Percentiles rank a stretch among this genome's conserved stretches.
Conservation (phyloP, 495 filamentous ascomycete species). For the Amniculicola lignicola region DNA sequence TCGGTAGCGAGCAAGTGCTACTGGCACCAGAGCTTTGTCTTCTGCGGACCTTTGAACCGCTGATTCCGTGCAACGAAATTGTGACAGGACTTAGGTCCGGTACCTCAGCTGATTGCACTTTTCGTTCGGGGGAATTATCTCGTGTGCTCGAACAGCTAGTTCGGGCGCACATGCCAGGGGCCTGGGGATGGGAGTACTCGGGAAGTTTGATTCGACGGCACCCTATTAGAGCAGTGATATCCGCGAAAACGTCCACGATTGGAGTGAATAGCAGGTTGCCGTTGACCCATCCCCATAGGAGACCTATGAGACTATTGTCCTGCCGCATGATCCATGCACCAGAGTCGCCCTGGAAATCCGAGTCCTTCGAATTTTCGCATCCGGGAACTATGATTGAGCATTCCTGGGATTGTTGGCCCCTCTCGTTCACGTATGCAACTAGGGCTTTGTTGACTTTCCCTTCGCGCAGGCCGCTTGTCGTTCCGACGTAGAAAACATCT, state of each 20-base stretch:
- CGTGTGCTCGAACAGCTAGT: no score
- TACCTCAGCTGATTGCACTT: no score
- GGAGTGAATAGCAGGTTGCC: conserved; percentile 10
- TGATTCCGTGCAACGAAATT: no score
- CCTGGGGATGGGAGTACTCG: no score
- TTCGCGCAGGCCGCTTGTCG: conserved; percentile 9
- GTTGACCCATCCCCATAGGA: conserved; percentile 17
- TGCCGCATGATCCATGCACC: conserved; percentile 12
- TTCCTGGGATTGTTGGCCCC: neutral
- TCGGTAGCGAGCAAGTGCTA: no score
- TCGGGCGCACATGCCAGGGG: no score
- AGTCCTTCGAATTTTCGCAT: neutral
- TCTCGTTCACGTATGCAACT: neutral
- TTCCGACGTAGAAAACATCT: conserved; percentile 6
- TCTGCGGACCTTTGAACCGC: no score
- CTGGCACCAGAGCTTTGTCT: no score
- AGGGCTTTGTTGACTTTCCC: neutral
- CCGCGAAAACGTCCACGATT: conserved; percentile 9
- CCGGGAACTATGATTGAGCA: neutral
- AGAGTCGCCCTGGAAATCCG: conserved; percentile 12
- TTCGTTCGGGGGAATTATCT: no score
- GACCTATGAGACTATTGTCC: conserved; percentile 6
- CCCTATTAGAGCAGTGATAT: no score
- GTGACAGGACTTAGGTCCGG: no score
- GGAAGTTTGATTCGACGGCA: no score